phyloP scores from a whole-genome alignment of 192 early-diverging fungal genomes.

The Gigaspora rosea region DNA sequence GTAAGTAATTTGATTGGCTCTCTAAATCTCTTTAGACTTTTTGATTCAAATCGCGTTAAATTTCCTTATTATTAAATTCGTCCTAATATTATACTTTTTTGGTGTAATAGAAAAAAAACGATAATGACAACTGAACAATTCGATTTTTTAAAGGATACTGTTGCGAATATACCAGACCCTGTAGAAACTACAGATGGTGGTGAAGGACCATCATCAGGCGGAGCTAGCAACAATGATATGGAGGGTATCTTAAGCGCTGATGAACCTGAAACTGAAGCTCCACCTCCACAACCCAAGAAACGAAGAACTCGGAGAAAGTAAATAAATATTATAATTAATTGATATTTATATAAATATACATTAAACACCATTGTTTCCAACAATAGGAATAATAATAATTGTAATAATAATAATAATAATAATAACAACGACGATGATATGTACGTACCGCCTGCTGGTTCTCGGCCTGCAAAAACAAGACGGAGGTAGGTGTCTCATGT shows the following conservation, averaged over 20 bases:
- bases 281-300: constrained; percentile 24
- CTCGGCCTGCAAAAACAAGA: constrained; percentile 1
- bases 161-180: constrained; percentile 80
- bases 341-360: not conserved
- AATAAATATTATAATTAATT: not conserved
- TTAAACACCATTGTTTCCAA: not conserved
- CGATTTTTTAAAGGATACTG: constrained; percentile 91
- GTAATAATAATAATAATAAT: not conserved
- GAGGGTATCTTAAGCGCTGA: not conserved
- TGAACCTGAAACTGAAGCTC: not conserved
- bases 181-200: constrained; percentile 31
- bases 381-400: not conserved
- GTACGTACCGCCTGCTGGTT: not conserved
- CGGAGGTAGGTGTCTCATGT: not conserved
- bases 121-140: constrained; percentile 84
- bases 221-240: not conserved
- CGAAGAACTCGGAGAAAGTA: constrained; percentile 26
- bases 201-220: constrained; percentile 9
- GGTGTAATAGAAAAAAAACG: constrained; percentile 66
- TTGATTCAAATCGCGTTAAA: too few species aligned
- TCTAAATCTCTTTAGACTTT: not conserved
- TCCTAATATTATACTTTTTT: constrained; percentile 12
- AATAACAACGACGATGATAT: not conserved
- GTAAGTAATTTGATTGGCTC: constrained; percentile 52
- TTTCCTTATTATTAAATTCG: not conserved